These are phyloP conservation scores for Alternaria metachromatica DNA, from an alignment of 2,329 filamentous ascomycete species.

Conservation along the genomic window DNA sequence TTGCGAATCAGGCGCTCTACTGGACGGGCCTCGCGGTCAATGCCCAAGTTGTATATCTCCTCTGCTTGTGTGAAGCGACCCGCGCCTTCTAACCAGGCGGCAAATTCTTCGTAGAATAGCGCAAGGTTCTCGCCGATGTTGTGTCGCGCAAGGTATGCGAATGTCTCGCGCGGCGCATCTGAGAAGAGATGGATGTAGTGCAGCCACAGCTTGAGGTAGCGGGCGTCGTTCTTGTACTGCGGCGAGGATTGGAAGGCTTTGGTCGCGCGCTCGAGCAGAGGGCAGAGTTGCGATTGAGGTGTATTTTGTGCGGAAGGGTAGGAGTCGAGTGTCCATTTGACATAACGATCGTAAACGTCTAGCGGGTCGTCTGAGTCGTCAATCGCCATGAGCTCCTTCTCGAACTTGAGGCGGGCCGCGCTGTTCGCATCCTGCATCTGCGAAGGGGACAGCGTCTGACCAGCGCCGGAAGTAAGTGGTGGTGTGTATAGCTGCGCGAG, in stretches of 20 bases:
- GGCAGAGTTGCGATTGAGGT: conserved; percentile 85
- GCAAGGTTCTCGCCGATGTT: conserved; percentile 85
- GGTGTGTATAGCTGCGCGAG: conserved; percentile 83
- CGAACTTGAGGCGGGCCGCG: conserved; percentile 80
- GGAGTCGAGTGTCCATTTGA: conserved; percentile 94
- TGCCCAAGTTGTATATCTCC: conserved; percentile 88
- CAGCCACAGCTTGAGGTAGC: conserved; percentile 93
- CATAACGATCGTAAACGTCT: conserved; percentile 94
- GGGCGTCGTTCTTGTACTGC: conserved; percentile 93
- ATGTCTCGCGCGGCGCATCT: conserved; percentile 90
- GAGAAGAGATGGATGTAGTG: conserved; percentile 93
- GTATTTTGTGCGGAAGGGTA: conserved; percentile 95
- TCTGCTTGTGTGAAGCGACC: conserved; percentile 89
- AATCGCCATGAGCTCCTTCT: conserved; percentile 78
- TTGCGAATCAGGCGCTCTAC: conserved; percentile 82
- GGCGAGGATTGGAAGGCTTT: conserved; percentile 83
- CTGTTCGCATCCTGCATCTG: conserved; percentile 81
- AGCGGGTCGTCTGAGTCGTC: conserved; percentile 93
- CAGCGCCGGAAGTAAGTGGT: conserved; percentile 55
- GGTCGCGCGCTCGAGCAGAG: conserved; percentile 89
- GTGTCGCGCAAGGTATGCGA: conserved; percentile 88
- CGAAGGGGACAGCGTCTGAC: conserved; percentile 61
- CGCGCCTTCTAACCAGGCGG: conserved; percentile 85
- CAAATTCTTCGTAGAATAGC: conserved; percentile 96
- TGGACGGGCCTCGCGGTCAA: conserved; percentile 86